phyloP scores from a whole-genome alignment of 2,329 filamentous ascomycete genomes.

The Fusarium torreyae region DNA sequence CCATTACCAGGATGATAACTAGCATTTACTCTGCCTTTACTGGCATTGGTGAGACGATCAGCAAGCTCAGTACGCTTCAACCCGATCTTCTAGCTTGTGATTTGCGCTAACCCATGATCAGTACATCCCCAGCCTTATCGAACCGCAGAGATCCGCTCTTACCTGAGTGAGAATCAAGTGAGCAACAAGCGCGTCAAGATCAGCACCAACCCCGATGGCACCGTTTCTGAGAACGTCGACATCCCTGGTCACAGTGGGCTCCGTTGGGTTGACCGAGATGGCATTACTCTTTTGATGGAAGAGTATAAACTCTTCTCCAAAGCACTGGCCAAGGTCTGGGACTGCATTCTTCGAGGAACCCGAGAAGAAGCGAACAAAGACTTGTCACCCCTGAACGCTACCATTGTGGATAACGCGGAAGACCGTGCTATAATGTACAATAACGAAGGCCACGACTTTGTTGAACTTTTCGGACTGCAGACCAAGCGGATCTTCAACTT shows the following conservation, averaged over 20 bases:
- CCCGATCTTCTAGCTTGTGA: background rate
- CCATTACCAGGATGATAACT: constrained; percentile 52
- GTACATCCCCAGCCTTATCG: constrained; percentile 47
- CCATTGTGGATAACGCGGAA: constrained; percentile 41
- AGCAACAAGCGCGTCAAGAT: constrained; percentile 51
- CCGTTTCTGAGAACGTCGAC: background rate
- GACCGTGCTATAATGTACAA: constrained; percentile 36
- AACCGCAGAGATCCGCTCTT: constrained; percentile 47
- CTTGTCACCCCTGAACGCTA: constrained; percentile 42
- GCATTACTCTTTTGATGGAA: constrained; percentile 43
- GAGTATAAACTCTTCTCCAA: constrained; percentile 45
- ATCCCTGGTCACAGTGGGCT: constrained; percentile 16
- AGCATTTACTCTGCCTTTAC: constrained; percentile 47
- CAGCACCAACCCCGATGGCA: constrained; percentile 28
- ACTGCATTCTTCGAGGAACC: constrained; percentile 30
- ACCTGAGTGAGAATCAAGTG: constrained; percentile 41
- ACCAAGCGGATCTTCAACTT: constrained; percentile 39
- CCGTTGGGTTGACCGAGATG: constrained; percentile 49
- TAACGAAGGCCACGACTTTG: constrained; percentile 40
- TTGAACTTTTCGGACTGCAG: constrained; percentile 42
- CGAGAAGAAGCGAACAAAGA: constrained; percentile 49
- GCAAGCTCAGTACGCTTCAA: constrained; percentile 44
- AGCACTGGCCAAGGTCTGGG: constrained; percentile 42
- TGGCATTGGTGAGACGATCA: constrained; percentile 48
- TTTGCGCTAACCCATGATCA: constrained; percentile 26